Base-by-base conservation (phyloP, 768 basidiomycete genomes). In the Fistulinella prunicolor region DNA sequence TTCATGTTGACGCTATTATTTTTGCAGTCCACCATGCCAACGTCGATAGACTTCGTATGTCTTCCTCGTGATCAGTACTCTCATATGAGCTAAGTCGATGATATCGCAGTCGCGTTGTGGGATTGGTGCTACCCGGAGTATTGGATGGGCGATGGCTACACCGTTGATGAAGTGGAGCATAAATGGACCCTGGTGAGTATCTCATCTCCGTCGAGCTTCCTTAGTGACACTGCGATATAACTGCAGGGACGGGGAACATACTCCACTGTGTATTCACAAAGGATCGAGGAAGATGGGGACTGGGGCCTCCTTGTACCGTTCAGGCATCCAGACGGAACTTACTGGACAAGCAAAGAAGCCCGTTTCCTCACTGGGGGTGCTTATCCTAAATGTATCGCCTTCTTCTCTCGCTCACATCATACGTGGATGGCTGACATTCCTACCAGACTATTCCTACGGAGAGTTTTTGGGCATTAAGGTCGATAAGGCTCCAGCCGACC, bases 121-220 rank as follows among this genome's bases (percentile, higher is more conserved):
- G 64, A 65, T 17, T 65, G 65, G 59, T 61, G 53, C 42, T 65
- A 65, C 44, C 40, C 48, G 2, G 46, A 59, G 6, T 61, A 64
- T 30, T 66, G 65, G 64, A 64, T 65, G 65, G 51, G 44, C 16
- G 19, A 38, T 5, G 65, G 65, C 16, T 65, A 59, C 35, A 47
- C 17, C 0, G 6, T 55, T 6, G 49, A 55, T 9, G 51, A 44
- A 7, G 26, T 26, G 14, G 37, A 47, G 35, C 48, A 56, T 9
- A 42, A 43, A 22, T 64, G 61, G 64, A 65, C 59, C 5, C 38
- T 63, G 47, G 64, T 64, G 12, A 44, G 48, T 32, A 16, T n/a
- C 20, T 21, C 17, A 10, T n/a, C 2, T 19, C 3, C 21, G n/a
- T 37, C 16, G 30, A 35, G 7, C 32, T 16, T 26, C 17, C 3